Conservation (phyloP, 441 rosid species). For the Geranium incanum region DNA sequence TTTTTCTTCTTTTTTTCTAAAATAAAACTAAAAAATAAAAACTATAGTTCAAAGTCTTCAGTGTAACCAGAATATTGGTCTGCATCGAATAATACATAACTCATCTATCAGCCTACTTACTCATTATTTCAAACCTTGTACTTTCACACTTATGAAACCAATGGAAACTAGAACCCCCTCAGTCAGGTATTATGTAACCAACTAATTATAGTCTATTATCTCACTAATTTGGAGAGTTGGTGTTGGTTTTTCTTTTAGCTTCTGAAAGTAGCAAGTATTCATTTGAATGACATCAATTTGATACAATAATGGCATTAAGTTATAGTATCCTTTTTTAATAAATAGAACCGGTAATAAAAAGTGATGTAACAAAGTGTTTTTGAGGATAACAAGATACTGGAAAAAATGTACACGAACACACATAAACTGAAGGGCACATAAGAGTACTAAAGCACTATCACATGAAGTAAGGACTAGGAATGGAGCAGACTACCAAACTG, state of each 20-base stretch:
- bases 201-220: background rate
- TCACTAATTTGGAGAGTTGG: background rate
- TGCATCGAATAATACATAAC: background rate
- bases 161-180: background rate
- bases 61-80: background rate
- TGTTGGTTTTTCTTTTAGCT: background rate
- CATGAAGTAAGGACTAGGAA: slow-evolving; percentile 10
- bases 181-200: background rate
- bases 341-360: background rate
- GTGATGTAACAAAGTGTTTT: background rate
- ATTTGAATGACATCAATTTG: background rate
- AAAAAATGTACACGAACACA: background rate
- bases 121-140: background rate
- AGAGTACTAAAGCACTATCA: background rate
- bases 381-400: background rate
- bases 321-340: background rate
- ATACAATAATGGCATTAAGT: background rate
- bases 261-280: background rate
- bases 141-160: background rate
- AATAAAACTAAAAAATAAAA: background rate
- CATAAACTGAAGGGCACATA: background rate
- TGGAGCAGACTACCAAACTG: slow-evolving; percentile 14
- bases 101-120: background rate
- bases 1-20: background rate
- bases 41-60: background rate